Percentiles rank a stretch among this genome's conserved stretches.
Evolutionary conservation across 805 yeast species (phyloP).

Genomic region (Wickerhamiella hasegawae): DNA sequence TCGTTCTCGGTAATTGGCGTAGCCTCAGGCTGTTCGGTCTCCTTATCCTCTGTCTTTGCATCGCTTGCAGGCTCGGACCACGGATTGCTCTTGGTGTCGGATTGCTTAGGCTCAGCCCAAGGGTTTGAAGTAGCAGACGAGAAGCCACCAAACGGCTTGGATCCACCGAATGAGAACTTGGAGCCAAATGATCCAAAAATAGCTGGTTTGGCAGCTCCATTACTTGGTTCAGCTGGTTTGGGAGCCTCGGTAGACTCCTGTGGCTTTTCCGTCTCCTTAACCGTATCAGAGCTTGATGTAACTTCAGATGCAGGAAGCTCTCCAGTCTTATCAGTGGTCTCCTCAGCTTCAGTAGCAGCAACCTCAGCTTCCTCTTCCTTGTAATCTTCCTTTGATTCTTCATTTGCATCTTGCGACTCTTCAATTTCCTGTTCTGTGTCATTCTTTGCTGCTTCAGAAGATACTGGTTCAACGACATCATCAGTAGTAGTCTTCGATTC

Average conservation of each 20-base stretch:
- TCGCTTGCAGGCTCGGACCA: background rate
- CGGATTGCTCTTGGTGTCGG: too few species aligned
- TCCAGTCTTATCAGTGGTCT: background rate
- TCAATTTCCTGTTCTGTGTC: too few species aligned
- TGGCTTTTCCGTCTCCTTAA: background rate
- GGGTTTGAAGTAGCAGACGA: background rate
- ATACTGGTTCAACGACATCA: too few species aligned
- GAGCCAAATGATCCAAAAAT: conserved; percentile 6
- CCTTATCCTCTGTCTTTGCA: background rate
- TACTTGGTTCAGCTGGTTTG: background rate
- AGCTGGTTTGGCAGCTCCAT: background rate
- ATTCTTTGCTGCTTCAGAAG: too few species aligned
- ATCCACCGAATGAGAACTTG: conserved; percentile 4
- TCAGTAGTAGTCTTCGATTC: background rate
- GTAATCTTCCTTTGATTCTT: background rate
- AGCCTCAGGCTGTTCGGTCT: conserved; percentile 35
- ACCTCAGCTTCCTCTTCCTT: background rate
- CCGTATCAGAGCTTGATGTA: background rate
- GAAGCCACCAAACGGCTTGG: background rate
- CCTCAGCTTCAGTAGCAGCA: background rate
- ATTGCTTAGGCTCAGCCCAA: conserved; percentile 2
- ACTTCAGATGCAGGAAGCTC: too few species aligned
- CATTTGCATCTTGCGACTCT: too few species aligned
- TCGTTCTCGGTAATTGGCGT: conserved; percentile 5
- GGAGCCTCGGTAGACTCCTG: background rate